Evolutionary conservation across 2,329 filamentous ascomycete genomes (phyloP), one percentile per base, ranked within the genome.

Genomic region (Paecilomyces formosus): DNA sequence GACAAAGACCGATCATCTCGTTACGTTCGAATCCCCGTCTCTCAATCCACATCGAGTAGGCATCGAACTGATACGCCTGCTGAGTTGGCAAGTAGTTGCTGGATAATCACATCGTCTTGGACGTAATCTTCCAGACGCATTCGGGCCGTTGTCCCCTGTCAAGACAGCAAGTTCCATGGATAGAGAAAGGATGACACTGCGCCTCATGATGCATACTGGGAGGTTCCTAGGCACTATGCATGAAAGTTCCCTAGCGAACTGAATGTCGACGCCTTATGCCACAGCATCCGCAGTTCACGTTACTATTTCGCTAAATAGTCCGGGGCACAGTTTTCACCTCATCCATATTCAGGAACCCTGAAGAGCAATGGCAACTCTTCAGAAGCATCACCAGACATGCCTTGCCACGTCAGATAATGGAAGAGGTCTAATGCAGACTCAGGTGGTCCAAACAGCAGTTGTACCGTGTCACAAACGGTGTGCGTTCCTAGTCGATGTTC

Each of bases 321-420:
- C 7, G 39, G 39, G 39, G 39, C 39, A 45, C 15, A 21, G 39
- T 45, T 63, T 61, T 65, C 64, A 58, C 60, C 64, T 62, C 64
- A 64, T 60, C 55, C 60, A 61, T 63, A 58, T 62, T 58, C 63
- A 60, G 57, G 64, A 68, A 64, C 62, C 62, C 55, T 63, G 60
- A 60, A 60, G 64, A 62, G 61, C 62, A 64, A 59, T 58, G 68
- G 62, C 65, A 59, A 59, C 65, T 55, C 57, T 57, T 57, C 52
- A 56, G 33, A 58, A 57, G 58, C 53, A 62, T 60, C 65, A 62
- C 72, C 72, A 74, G 67, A 73, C 67, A 63, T 61, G 65, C 63
- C 59, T 59, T 66, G 73, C 73, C 73, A 75, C 73, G 73, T 75
- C 73, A 75, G 71, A 64, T 55, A 73, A 67, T 66, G 65, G 69